Base-by-base conservation (phyloP, 257 asterid species). In the Solanum arcanum region DNA sequence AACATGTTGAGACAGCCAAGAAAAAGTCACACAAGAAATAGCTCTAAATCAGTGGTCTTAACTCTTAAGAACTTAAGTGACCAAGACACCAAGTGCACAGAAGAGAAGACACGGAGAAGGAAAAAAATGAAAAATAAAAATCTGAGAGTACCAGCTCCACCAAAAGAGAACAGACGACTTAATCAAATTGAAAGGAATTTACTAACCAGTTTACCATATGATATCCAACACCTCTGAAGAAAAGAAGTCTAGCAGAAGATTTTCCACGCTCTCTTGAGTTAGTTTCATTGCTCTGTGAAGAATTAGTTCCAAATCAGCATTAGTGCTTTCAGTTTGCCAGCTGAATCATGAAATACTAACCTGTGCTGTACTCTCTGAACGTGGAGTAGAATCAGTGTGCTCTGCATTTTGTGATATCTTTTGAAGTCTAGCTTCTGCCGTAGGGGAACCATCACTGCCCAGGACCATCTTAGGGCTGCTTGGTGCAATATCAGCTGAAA, bases 131-230 rank as follows among this genome's bases (percentile, higher is more conserved):
- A 44, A 14, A 25, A 44, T 1, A 44, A 44, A 42, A 13, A 41
- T 44, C 37, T 44, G 59, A 25, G 84, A 77, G 84, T 77, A 18
- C 64, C 62, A 77, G 14, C 84, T 77, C 62, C 31, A 25, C 84
- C 62, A 3, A 77, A 42, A 41, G 25, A 25, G 84, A 77, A 44
- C 84, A 77, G 84, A 77, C 21, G 15, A n/a, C 5, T n/a, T 86
- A 83, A 84, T 86, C 88, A 68, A 35, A 66, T 64, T 12, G 47
- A 85, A 21, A 85, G 44, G 87, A 70, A 89, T 49, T 49, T n/a
- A 83, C 95, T 89, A 82, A 97, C 99, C 99, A 95, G 94, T 97
- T 97, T 87, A 97, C 99, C 99, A 97, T 97, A 93, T 95, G 99
- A 95, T 97, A 97, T 73, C 94, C 98, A 85, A 93, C 91, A 68